Evolutionary conservation across 257 asterid species (phyloP), one percentile per base, ranked within the genome.

Genomic region (Fraxinus americana): DNA sequence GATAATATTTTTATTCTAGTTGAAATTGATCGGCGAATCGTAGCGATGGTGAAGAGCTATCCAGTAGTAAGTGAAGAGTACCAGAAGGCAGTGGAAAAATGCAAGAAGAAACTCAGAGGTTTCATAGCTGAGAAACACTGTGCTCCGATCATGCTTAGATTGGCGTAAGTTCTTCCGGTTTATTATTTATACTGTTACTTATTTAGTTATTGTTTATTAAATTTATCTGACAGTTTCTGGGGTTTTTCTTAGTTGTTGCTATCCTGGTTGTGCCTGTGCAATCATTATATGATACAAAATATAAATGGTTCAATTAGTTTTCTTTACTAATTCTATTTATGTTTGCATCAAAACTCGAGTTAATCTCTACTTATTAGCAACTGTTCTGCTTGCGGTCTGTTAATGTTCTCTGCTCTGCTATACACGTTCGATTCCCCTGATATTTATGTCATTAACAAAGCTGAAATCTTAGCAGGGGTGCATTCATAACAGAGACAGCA

Each of bases 101-200:
- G 94, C 88, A 89, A 82, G 88, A 92, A 70, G 88, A 92, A 92
- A 71, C 88, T 91, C 52, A 74, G 93, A 85, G 92, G 90, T 19
- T 67, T 88, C 23, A 86, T 88, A 59, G 85, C 88, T 21, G 88
- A 86, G 89, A 86, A 86, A 67, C 48, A 84, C 2, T 86, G 90
- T 73, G 89, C 92, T 75, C 89, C 92, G 45, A 71, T 88, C 75
- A 29, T 88, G 67, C 90, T 88, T 76, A 87, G 90, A 7, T 80
- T 88, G 75, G 90, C 88, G 90, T 88, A 79, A 83, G 83, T 34
- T 48, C 59, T 41, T 2, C 25, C 43, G 1, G 8, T 74, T 52
- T 71, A 29, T 16, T 23, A 74, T 43, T 25, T 13, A 21, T 41
- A 10, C 48, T 41, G 48, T 41, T 23, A n/a, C 19, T 9, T 10